Percentiles rank a stretch among this genome's conserved stretches.
Evolutionary conservation across 345 rosid genomes (phyloP).

Genomic region (Tarenaya hassleriana): DNA sequence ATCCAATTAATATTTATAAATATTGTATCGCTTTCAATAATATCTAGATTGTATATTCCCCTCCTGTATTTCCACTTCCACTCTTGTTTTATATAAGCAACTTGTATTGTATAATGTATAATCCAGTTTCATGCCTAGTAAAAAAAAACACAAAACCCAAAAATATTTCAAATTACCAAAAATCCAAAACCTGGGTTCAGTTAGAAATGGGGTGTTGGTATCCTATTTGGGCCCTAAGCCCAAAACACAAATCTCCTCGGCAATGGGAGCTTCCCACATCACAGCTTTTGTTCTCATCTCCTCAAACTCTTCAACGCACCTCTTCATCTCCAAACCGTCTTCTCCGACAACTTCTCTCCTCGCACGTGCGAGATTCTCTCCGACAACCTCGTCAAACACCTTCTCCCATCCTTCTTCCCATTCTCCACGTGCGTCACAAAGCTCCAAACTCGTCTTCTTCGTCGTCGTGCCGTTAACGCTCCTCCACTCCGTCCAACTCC

Average conservation of each 20-base stretch:
- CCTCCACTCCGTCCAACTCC: slow-evolving; percentile 96
- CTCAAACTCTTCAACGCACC: slow-evolving; percentile 50
- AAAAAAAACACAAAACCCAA: too few relatives aligned
- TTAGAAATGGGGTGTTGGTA: not conserved
- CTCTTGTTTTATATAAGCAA: too few relatives aligned
- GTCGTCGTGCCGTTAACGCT: slow-evolving; percentile 30
- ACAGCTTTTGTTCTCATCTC: slow-evolving; percentile 37
- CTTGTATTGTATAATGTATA: too few relatives aligned
- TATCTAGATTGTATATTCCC: too few relatives aligned
- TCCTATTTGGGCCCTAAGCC: slow-evolving; percentile 27
- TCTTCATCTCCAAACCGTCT: slow-evolving; percentile 28
- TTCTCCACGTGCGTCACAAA: slow-evolving; percentile 60
- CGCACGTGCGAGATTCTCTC: slow-evolving; percentile 40
- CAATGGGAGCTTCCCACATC: slow-evolving; percentile 69
- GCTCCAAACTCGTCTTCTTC: too few relatives aligned
- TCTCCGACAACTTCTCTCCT: slow-evolving; percentile 36
- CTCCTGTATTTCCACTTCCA: too few relatives aligned
- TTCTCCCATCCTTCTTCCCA: slow-evolving; percentile 80
- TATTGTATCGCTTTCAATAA: too few relatives aligned
- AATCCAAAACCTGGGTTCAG: too few relatives aligned
- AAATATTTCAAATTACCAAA: too few relatives aligned
- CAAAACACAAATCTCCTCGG: slow-evolving; percentile 48
- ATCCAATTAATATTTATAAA: too few relatives aligned
- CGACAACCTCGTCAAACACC: slow-evolving; percentile 46
- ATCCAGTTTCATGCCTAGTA: too few relatives aligned